Base-by-base conservation (phyloP, 2,329 filamentous ascomycete genomes). In the Gyromitra esculenta region DNA sequence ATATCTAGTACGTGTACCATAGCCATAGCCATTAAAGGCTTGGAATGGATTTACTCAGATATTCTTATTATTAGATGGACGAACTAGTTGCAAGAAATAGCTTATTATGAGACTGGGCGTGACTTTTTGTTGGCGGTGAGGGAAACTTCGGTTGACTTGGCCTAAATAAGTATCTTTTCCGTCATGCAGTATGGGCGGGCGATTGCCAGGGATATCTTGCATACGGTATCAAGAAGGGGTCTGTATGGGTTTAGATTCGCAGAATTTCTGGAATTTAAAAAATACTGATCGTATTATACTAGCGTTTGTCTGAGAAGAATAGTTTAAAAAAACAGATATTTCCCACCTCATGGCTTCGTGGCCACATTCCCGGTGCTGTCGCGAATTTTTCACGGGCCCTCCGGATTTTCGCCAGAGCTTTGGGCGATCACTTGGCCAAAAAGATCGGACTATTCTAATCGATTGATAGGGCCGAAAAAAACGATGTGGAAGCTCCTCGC, bases 401-500 rank as follows among this genome's bases (percentile, higher is more conserved):
- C 11, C n/a, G 4, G n/a, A 31, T 6, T 43, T 67, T n/a, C 15
- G 7, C 18, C 18, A 5, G 13, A 50, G 45, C n/a, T n/a, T 21
- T 21, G 41, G n/a, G 15, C 18, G n/a, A 50, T 37, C 43, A 2
- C 15, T 52, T 11, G 21, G n/a, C 25, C 11, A 21, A 65, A 41
- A 21, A 13, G 11, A 43, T 59, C 43, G 7, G 15, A 43, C 18
- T 48, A 35, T 57, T 60, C 52, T 60, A 11, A 25, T 50, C 41
- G 5, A 41, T 50, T 39, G n/a, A 15, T 21, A 4, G 43, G 50
- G 18, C 39, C 25, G 39, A 48, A 25, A 45, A 60, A 45, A 41
- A 41, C 11, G 11, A 75, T 75, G 73, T 73, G 59, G 73, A 73
- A 75, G 31, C 52, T 35, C 43, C n/a, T 62, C 35, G 67, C 31